These are phyloP conservation scores for Orbilia ellipsospora DNA, from an alignment of 2,329 filamentous ascomycete species.

Conservation along the genomic window DNA sequence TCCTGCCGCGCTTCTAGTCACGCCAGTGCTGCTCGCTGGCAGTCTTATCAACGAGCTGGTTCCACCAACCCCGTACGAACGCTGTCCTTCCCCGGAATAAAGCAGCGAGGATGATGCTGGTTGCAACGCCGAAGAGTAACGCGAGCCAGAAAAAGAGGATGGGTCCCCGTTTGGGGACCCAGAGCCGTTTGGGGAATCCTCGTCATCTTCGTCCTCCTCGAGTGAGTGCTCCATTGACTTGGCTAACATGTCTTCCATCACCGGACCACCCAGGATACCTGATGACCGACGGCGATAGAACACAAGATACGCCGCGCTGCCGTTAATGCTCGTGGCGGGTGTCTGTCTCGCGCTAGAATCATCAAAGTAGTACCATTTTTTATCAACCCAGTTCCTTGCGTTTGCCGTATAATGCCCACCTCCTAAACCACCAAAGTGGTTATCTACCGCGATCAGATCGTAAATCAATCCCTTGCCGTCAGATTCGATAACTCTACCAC, in stretches of 20 bases:
- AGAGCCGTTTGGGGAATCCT: constrained; percentile 53
- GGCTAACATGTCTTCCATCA: constrained; percentile 62
- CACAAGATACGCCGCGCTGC: constrained; percentile 81
- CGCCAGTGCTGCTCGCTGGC: constrained; percentile 15
- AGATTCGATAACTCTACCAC: constrained; percentile 78
- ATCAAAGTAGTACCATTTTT: constrained; percentile 95
- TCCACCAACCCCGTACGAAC: constrained; percentile 42
- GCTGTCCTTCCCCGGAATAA: constrained; percentile 51
- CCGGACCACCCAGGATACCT: constrained; percentile 76
- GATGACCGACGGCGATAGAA: constrained; percentile 92
- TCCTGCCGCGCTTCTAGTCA: constrained; percentile 10
- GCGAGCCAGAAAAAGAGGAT: constrained; percentile 51
- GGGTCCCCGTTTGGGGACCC: constrained; percentile 56
- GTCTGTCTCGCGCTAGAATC: constrained; percentile 69
- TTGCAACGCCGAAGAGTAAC: constrained; percentile 51
- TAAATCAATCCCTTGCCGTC: constrained; percentile 87
- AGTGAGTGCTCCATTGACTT: constrained; percentile 31
- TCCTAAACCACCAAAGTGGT: constrained; percentile 91
- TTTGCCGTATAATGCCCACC: constrained; percentile 97
- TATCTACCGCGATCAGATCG: constrained; percentile 94
- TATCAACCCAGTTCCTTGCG: constrained; percentile 90
- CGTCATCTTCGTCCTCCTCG: constrained; percentile 16
- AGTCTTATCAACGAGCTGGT: constrained; percentile 43
- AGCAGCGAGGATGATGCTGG: constrained; percentile 44
- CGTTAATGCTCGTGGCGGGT: constrained; percentile 40